Evolutionary conservation across 495 filamentous ascomycete genomes (phyloP).

Genomic region (Letharia columbiana): DNA sequence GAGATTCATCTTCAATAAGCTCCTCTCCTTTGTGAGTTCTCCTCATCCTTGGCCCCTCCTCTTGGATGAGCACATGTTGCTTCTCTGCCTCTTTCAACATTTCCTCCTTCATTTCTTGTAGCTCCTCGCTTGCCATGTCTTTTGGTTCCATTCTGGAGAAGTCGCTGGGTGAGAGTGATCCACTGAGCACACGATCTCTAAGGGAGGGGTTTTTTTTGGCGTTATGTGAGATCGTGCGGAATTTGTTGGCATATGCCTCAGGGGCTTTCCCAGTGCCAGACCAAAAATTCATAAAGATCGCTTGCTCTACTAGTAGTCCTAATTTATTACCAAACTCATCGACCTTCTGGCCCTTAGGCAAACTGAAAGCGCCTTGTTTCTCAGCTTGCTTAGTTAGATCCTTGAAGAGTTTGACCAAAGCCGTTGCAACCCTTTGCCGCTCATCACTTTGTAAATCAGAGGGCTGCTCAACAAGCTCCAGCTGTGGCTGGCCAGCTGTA

Average conservation of each 20-base stretch:
- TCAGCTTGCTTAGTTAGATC: conserved; percentile 43
- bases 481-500: conserved; percentile 23
- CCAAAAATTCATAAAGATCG: conserved; percentile 51
- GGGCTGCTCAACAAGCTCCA: conserved; percentile 30
- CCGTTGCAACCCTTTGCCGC: conserved; percentile 42
- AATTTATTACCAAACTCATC: conserved; percentile 47
- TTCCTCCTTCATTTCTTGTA: conserved; percentile 66
- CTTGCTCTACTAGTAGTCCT: conserved; percentile 67
- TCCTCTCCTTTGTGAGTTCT: conserved; percentile 96
- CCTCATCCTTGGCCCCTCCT: conserved; percentile 74
- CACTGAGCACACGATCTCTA: conserved; percentile 62
- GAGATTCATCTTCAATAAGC: conserved; percentile 60
- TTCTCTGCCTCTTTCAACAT: conserved; percentile 75
- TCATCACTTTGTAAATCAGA: conserved; percentile 41
- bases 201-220: conserved; percentile 78
- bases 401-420: conserved; percentile 47
- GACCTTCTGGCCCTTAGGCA: conserved; percentile 45
- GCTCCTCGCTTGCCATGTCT: conserved; percentile 85
- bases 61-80: conserved; percentile 75
- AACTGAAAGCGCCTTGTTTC: conserved; percentile 41
- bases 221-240: conserved; percentile 65
- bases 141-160: conserved; percentile 77
- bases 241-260: conserved; percentile 47
- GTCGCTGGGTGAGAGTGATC: conserved; percentile 57
- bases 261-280: conserved; percentile 41